These are phyloP conservation scores for Blastobotrys terrestris DNA, from an alignment of 805 yeast species.

Conservation along the genomic window DNA sequence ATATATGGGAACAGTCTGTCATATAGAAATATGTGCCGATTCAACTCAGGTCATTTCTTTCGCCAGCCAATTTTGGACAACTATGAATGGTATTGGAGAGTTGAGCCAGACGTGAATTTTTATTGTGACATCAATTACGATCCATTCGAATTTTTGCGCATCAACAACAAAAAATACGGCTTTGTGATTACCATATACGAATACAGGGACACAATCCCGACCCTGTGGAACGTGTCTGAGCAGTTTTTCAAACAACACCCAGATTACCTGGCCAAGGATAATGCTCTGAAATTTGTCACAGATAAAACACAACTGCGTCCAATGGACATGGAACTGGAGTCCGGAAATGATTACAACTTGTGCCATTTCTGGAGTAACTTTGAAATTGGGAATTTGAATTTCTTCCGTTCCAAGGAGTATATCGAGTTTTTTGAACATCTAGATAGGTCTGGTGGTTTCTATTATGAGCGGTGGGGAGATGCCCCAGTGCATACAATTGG, in stretches of 20 bases:
- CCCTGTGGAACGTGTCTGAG: constrained; percentile 69
- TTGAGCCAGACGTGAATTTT: constrained; percentile 87
- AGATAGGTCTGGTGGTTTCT: constrained; percentile 73
- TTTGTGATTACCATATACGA: constrained; percentile 81
- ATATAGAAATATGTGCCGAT: constrained; percentile 92
- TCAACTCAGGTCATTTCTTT: constrained; percentile 86
- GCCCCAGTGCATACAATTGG: constrained; percentile 85
- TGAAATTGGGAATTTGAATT: constrained; percentile 68
- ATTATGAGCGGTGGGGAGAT: constrained; percentile 94
- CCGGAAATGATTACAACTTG: constrained; percentile 61
- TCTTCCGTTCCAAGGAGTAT: constrained; percentile 70
- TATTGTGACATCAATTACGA: constrained; percentile 71
- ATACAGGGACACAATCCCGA: constrained; percentile 77
- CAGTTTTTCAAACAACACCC: constrained; percentile 58
- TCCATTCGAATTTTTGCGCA: constrained; percentile 76
- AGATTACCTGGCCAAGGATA: constrained; percentile 56
- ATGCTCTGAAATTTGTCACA: constrained; percentile 50
- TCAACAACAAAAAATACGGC: constrained; percentile 73
- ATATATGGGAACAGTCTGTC: constrained; percentile 61
- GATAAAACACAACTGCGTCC: constrained; percentile 42
- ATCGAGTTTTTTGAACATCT: constrained; percentile 57
- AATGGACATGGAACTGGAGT: constrained; percentile 37
- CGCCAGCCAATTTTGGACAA: constrained; percentile 62
- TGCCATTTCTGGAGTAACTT: constrained; percentile 89
- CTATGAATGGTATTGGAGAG: constrained; percentile 91